Percentiles rank a stretch among this genome's conserved stretches.
Conservation (phyloP, 371 early-diverging fungal species). For the Lichtheimia ramosa region DNA sequence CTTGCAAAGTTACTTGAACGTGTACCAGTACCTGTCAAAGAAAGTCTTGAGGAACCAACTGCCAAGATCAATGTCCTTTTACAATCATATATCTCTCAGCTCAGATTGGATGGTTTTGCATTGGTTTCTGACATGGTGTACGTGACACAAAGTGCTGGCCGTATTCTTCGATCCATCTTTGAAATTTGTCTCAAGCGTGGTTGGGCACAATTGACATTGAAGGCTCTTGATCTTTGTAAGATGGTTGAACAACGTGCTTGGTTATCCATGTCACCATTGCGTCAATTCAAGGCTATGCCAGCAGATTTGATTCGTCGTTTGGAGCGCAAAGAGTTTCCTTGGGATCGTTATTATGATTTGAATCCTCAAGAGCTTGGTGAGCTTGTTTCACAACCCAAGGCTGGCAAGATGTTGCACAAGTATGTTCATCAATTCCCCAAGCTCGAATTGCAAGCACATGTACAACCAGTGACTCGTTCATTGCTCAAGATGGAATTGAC, state of each 20-base stretch:
- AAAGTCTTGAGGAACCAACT: slow-evolving; percentile 85
- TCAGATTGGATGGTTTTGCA: slow-evolving; percentile 92
- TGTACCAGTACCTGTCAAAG: slow-evolving; percentile 94
- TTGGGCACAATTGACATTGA: slow-evolving; percentile 91
- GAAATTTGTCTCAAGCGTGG: slow-evolving; percentile 93
- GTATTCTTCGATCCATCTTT: slow-evolving; percentile 95
- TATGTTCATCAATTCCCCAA: slow-evolving; percentile 93
- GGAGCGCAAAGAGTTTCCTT: slow-evolving; percentile 93
- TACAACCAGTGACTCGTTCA: slow-evolving; percentile 92
- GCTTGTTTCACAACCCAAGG: slow-evolving; percentile 82
- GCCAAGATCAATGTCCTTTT: slow-evolving; percentile 96
- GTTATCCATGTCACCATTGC: slow-evolving; percentile 92
- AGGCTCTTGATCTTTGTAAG: slow-evolving; percentile 87
- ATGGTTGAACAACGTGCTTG: slow-evolving; percentile 93
- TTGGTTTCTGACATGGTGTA: slow-evolving; percentile 95
- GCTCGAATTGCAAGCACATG: slow-evolving; percentile 84
- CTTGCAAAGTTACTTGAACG: slow-evolving; percentile 89
- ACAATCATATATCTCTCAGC: slow-evolving; percentile 92
- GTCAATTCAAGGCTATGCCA: slow-evolving; percentile 88
- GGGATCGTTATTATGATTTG: slow-evolving; percentile 92
- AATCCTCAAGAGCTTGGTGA: slow-evolving; percentile 92
- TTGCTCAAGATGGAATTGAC: slow-evolving; percentile 87
- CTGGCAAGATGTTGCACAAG: slow-evolving; percentile 85
- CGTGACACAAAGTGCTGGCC: slow-evolving; percentile 93
- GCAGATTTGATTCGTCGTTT: slow-evolving; percentile 82